Conservation (phyloP, 768 basidiomycete species). For the Pleurotus ostreatus region DNA sequence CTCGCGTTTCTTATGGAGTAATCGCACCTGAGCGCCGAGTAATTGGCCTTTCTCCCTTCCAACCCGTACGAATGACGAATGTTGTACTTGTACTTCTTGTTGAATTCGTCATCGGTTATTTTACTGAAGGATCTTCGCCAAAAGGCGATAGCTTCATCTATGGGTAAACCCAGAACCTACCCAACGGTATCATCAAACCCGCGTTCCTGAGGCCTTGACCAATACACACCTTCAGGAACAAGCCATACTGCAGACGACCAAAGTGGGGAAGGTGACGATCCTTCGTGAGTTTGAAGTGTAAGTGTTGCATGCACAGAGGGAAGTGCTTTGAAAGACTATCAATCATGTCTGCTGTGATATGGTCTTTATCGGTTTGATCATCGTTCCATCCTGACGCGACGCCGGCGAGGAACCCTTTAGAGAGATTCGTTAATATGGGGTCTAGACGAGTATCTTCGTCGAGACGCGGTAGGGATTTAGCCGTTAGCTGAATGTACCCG, state of each 20-base stretch:
- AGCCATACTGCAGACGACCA: constrained; percentile 84
- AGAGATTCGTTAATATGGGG: constrained; percentile 87
- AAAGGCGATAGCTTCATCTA: constrained; percentile 91
- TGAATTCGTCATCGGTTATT: constrained; percentile 91
- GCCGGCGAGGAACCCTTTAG: constrained; percentile 90
- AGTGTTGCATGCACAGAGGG: constrained; percentile 91
- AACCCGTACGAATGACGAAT: constrained; percentile 93
- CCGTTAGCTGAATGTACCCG: constrained; percentile 58
- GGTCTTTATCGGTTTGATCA: constrained; percentile 49
- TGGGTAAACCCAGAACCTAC: constrained; percentile 86
- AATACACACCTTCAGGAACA: constrained; percentile 86
- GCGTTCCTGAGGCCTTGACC: background rate
- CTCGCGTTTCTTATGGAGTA: background rate
- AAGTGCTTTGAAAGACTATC: constrained; percentile 89
- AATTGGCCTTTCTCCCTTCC: constrained; percentile 93
- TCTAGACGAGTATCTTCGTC: constrained; percentile 92
- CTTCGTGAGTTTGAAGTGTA: constrained; percentile 73
- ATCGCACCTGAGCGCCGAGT: constrained; percentile 82
- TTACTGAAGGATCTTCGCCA: constrained; percentile 86
- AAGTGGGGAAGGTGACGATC: constrained; percentile 91
- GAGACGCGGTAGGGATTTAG: constrained; percentile 81
- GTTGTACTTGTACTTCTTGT: constrained; percentile 97
- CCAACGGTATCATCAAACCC: background rate
- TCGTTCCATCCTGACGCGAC: constrained; percentile 79
- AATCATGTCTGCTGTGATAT: constrained; percentile 91